Evolutionary conservation across 345 rosid genomes (phyloP), one percentile per base, ranked within the genome.

Genomic region (Clausena lansium): DNA sequence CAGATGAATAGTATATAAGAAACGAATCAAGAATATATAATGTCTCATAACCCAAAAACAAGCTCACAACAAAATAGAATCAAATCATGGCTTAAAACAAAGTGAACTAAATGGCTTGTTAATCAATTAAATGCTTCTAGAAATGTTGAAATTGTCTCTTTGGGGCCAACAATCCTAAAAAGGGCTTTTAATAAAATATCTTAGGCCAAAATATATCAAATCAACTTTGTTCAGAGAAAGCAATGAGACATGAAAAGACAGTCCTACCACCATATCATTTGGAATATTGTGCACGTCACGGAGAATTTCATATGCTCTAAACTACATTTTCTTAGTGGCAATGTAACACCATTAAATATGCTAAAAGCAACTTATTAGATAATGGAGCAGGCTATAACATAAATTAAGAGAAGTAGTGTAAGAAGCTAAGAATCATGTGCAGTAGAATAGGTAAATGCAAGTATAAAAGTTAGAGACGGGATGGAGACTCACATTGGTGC

Each of bases 401-500:
- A n/a, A n/a, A n/a, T 30, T 60, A 75, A 33, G 47, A 64, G 62
- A 45, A 61, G 38, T 9, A 32, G 33, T 28, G 33, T 6, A 32
- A 63, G 70, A 65, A 36, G 47, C 70, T 65, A 35, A 20, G 3
- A 45, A 54, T 8, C 9, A 15, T 35, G 36, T n/a, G n/a, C 54
- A 6, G 9, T 4, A 3, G 20, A 60, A 54, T 60, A 61, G 50
- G 50, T 3, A 45, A 45, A 45, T 33, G 45, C 61, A 77, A 24
- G 57, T 19, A n/a, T 35, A 74, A 59, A 57, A 41, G 22, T 2
- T 52, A 33, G 20, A 17, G 30, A 4, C 22, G 59, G 45, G 67
- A 8, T 4, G 60, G 70, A 77, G 61, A 83, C 99, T 95, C 78
- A 94, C 97, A 91, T 22, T 8, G 98, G 97, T 36, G 84, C 89